phyloP scores from a whole-genome alignment of 208 protist genomes.

The Leishmania turanica region DNA sequence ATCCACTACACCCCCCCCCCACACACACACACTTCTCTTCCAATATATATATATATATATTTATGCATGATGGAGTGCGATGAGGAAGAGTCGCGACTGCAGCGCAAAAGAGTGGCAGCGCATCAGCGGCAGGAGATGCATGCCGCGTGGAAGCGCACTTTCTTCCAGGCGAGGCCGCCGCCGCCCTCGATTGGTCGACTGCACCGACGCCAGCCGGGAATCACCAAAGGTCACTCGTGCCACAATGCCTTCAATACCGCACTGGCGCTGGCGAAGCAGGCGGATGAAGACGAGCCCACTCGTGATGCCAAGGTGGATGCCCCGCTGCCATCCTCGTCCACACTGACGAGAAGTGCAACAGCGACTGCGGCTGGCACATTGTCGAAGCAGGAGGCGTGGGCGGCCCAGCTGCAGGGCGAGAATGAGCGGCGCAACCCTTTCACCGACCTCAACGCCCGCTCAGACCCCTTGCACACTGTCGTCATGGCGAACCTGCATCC shows the following conservation, averaged over 20 bases:
- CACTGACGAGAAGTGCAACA: neutral
- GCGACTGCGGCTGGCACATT: neutral
- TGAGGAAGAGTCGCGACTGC: conserved; percentile 13
- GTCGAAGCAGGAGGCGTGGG: conserved; percentile 28
- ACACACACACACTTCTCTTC: neutral
- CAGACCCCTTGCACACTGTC: conserved; percentile 66
- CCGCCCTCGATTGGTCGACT: conserved; percentile 55
- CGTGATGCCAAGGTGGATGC: neutral
- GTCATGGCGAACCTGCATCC: conserved; percentile 69
- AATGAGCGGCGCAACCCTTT: conserved; percentile 41
- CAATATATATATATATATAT: too few relatives aligned
- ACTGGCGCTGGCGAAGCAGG: conserved; percentile 4
- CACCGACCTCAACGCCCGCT: conserved; percentile 68
- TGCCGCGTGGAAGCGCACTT: conserved; percentile 68
- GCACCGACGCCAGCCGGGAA: conserved; percentile 44
- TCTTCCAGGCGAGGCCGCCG: conserved; percentile 74
- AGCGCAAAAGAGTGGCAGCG: conserved; percentile 34
- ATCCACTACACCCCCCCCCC: neutral
- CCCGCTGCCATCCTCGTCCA: neutral
- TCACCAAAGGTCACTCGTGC: conserved; percentile 21
- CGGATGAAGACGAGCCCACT: neutral
- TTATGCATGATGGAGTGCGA: neutral
- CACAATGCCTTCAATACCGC: conserved; percentile 21
- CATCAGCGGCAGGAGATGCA: conserved; percentile 51
- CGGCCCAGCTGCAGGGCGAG: conserved; percentile 27